Evolutionary conservation across 306 rosid genomes (phyloP).

Genomic region (Canavalia ensiformis): DNA sequence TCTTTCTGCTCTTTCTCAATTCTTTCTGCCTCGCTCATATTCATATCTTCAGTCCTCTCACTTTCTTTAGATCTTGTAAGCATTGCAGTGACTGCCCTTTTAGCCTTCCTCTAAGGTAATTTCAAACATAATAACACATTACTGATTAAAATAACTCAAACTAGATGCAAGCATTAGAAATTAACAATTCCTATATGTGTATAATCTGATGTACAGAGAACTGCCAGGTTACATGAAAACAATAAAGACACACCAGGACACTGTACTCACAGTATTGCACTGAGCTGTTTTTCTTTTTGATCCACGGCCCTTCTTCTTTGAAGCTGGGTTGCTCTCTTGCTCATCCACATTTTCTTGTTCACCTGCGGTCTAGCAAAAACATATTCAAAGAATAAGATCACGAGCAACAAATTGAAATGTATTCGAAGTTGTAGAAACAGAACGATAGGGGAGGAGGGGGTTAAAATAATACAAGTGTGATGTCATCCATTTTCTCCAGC

Average conservation of each 20-base stretch:
- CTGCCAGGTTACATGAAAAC: not conserved
- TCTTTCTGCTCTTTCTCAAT: constrained; percentile 82
- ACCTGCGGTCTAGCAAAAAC: constrained; percentile 60
- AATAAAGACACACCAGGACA: not conserved
- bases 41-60: constrained; percentile 62
- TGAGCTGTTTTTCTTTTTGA: constrained; percentile 76
- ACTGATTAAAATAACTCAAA: constrained; percentile 28
- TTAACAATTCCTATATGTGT: not conserved
- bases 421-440: constrained; percentile 29
- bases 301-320: constrained; percentile 70
- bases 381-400: constrained; percentile 41
- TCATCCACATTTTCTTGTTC: constrained; percentile 62
- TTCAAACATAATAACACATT: constrained; percentile 10
- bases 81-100: constrained; percentile 95
- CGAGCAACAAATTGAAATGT: constrained; percentile 1
- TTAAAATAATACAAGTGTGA: constrained; percentile 60
- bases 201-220: not conserved
- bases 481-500: constrained; percentile 96
- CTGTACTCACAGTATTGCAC: constrained; percentile 70
- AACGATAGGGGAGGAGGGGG: not conserved
- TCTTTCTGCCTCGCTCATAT: constrained; percentile 76
- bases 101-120: constrained; percentile 74
- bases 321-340: constrained; percentile 53
- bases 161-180: constrained; percentile 4
- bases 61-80: constrained; percentile 86